A percentile compares a stretch with the other conserved stretches of the same genome.
Evolutionary conservation across 495 filamentous ascomycete genomes (phyloP).

Genomic region (Penicillium diatomitis): DNA sequence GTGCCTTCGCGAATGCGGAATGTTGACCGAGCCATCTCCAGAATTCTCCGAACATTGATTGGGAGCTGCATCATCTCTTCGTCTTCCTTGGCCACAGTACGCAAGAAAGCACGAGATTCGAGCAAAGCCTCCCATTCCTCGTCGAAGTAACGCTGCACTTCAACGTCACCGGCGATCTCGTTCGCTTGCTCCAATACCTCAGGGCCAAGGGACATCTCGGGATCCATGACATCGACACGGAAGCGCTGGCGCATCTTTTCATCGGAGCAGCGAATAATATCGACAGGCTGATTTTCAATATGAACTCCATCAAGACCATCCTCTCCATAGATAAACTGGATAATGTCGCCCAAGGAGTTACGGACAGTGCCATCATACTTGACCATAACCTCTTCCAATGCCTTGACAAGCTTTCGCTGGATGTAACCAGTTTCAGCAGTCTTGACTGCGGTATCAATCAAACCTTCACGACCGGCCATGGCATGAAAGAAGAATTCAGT

Average conservation of each 20-base stretch:
- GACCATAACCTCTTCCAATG: slow-evolving; percentile 92
- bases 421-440: slow-evolving; percentile 99
- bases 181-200: slow-evolving; percentile 77
- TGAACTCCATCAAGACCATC: slow-evolving; percentile 85
- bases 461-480: slow-evolving; percentile 99
- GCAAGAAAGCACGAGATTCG: slow-evolving; percentile 65
- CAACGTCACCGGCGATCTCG: slow-evolving; percentile 78
- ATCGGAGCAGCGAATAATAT: slow-evolving; percentile 69
- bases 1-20: slow-evolving; percentile 80
- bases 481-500: slow-evolving; percentile 99
- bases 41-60: slow-evolving; percentile 81
- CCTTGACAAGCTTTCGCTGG: slow-evolving; percentile 95
- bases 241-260: slow-evolving; percentile 66
- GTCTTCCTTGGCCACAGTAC: slow-evolving; percentile 55
- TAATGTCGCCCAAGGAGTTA: slow-evolving; percentile 92
- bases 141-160: slow-evolving; percentile 77
- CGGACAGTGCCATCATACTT: slow-evolving; percentile 97
- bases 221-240: slow-evolving; percentile 92
- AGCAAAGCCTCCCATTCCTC: slow-evolving; percentile 76
- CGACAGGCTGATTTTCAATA: slow-evolving; percentile 87
- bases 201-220: slow-evolving; percentile 48
- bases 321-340: slow-evolving; percentile 97
- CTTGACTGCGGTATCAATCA: slow-evolving; percentile 99
- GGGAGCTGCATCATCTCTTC: slow-evolving; percentile 82
- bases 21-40: slow-evolving; percentile 77